Conservation (phyloP, 495 filamentous ascomycete genomes). For the Hyaloscypha bicolor region DNA sequence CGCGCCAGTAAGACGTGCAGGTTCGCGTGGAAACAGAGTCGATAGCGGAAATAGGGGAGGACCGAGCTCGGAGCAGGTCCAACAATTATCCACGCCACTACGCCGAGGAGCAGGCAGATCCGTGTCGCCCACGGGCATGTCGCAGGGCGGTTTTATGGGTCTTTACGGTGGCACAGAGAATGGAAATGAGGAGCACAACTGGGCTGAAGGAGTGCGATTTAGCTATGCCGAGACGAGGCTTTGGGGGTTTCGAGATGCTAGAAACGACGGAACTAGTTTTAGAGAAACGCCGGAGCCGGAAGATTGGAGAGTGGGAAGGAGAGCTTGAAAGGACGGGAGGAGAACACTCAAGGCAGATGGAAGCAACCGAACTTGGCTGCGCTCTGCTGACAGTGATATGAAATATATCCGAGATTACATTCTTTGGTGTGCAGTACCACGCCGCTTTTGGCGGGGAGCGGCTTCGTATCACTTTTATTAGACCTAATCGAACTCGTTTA, state of each 20-base stretch:
- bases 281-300: slow-evolving; percentile 31
- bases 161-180: slow-evolving; percentile 52
- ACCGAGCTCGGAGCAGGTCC: not conserved
- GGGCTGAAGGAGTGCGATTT: slow-evolving; percentile 40
- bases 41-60: slow-evolving; percentile 19
- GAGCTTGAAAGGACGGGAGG: slow-evolving; percentile 4
- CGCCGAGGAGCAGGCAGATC: slow-evolving; percentile 8
- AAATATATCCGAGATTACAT: no score
- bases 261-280: slow-evolving; percentile 20
- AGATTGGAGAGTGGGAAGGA: slow-evolving; percentile 25
- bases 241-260: slow-evolving; percentile 26
- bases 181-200: slow-evolving; percentile 43
- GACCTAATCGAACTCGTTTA: no score
- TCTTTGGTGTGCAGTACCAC: no score
- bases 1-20: slow-evolving; percentile 36
- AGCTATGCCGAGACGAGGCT: slow-evolving; percentile 35
- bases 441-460: no score
- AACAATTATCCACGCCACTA: not conserved
- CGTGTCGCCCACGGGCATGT: slow-evolving; percentile 39
- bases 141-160: slow-evolving; percentile 42
- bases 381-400: no score
- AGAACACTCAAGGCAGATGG: no score
- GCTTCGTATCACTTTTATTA: no score
- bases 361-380: no score
- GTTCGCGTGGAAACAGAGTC: not conserved